Base-by-base conservation (phyloP, 2,329 filamentous ascomycete genomes). In the Mycosphaerella sp. region DNA sequence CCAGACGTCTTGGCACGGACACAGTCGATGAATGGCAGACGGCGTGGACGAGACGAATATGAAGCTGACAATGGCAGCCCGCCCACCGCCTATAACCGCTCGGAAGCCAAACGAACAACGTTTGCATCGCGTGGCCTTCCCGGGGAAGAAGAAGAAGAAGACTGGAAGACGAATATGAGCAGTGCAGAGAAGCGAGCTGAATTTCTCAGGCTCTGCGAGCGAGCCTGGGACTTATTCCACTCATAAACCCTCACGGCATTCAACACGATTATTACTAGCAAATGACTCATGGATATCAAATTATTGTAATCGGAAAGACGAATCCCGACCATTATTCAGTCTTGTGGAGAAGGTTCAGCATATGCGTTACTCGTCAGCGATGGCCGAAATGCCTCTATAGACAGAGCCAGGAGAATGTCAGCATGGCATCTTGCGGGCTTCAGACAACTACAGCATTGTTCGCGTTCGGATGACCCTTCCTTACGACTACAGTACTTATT, bases 191-290 rank as follows among this genome's bases (percentile, higher is more conserved):
- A 97, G 81, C 89, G 89, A 67, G 89, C 95, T 39, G 89, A 95
- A 68, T 98, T 98, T 66, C 75, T 98, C 58, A 76, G 80, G 50
- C 74, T 97, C 44, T 96, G 91, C 68, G 83, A 88, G 60, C 79
- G 88, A 64, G 93, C 93, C 7, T 98, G 93, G 93, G 93, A 98
- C 73, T 72, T 98, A 25, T 95, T 97, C 71, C 93, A 97, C 74
- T 95, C 89, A 56, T 96, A 73, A 61, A 14, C n/a, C n/a, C 13
- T 6, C 13, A n/a, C 7, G 14, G 17, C 14, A 41, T 16, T 13
- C 4, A 9, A 17, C 10, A 18, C 17, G 18, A 4, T 12, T 21
- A 41, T 41, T 25, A 41, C 9, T 41, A 41, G 37, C 37, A 41
- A 6, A 41, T 41, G 37, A 41, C 17, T 41, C 37, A 41, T 41